A percentile compares a stretch with the other conserved stretches of the same genome.
Conservation (phyloP, 129 eudicot genomes). For the Apium graveolens region DNA sequence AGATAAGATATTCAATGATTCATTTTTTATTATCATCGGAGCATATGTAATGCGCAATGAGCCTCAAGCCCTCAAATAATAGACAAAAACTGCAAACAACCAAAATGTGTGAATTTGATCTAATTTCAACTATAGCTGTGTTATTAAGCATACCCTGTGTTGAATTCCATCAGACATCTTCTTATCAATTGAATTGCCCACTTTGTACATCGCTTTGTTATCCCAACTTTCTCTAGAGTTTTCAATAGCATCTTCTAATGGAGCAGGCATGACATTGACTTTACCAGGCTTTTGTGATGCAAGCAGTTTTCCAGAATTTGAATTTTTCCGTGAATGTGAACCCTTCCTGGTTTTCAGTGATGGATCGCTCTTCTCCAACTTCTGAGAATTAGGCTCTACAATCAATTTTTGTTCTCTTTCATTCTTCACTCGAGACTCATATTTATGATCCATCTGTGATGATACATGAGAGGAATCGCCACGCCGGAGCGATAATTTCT, state of each 20-base stretch:
- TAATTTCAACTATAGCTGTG: background rate
- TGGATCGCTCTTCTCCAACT: slow-evolving; percentile 36
- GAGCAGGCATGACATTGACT: slow-evolving; percentile 32
- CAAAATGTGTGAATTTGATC: background rate
- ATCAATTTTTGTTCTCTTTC: slow-evolving; percentile 32
- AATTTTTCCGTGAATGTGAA: slow-evolving; percentile 43
- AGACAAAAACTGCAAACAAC: background rate
- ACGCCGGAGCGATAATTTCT: slow-evolving; percentile 40
- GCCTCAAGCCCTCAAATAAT: background rate
- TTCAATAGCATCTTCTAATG: slow-evolving; percentile 38
- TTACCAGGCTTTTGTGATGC: slow-evolving; percentile 47
- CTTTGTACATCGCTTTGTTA: slow-evolving; percentile 33
- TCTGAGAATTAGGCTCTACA: slow-evolving; percentile 38
- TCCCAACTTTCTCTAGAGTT: slow-evolving; percentile 44
- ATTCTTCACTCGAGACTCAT: slow-evolving; percentile 29
- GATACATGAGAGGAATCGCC: slow-evolving; percentile 57
- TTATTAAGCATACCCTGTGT: slow-evolving; percentile 53
- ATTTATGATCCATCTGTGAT: slow-evolving; percentile 45
- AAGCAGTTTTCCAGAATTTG: slow-evolving; percentile 33
- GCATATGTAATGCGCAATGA: background rate
- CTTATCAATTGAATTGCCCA: slow-evolving; percentile 32
- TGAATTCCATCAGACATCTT: slow-evolving; percentile 73
- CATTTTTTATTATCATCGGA: background rate
- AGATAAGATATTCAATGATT: background rate
- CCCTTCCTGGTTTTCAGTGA: slow-evolving; percentile 45